These are phyloP conservation scores for Plasmodium blacklocki DNA, from an alignment of 169 alveolate species.

Conservation along the genomic window DNA sequence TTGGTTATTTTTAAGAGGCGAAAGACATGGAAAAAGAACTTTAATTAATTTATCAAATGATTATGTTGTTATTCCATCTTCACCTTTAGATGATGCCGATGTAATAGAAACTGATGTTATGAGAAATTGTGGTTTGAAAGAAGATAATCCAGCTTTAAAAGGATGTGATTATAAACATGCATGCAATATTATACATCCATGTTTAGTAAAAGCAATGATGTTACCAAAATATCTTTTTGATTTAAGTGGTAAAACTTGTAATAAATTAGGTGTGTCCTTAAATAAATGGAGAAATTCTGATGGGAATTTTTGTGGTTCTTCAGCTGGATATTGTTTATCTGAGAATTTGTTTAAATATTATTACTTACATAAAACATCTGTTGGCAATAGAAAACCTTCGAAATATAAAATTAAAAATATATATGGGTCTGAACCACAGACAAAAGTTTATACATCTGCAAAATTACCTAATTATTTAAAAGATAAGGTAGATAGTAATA, in stretches of 20 bases:
- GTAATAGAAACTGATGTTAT: slow-evolving; percentile 63
- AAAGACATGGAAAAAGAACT: slow-evolving; percentile 62
- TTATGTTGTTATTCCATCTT: slow-evolving; percentile 66
- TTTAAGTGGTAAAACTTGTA: slow-evolving; percentile 73
- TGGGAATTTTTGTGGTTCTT: slow-evolving; percentile 41
- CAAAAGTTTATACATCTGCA: slow-evolving; percentile 15
- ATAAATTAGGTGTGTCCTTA: slow-evolving; percentile 69
- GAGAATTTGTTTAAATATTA: slow-evolving; percentile 38
- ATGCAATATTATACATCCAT: slow-evolving; percentile 57
- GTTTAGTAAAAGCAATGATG: slow-evolving; percentile 69
- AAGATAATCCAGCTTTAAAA: slow-evolving; percentile 43
- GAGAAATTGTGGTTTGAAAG: slow-evolving; percentile 40
- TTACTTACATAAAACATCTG: slow-evolving; percentile 28
- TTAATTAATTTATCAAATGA: slow-evolving; percentile 62
- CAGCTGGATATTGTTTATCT: slow-evolving; percentile 48
- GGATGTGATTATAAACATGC: slow-evolving; percentile 53
- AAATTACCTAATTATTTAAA: slow-evolving; percentile 47
- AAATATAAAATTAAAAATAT: slow-evolving; percentile 67
- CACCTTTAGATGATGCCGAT: slow-evolving; percentile 28
- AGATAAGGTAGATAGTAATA: slow-evolving; percentile 17
- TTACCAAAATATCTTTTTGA: slow-evolving; percentile 64
- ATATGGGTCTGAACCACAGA: slow-evolving; percentile 74
- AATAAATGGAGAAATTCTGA: slow-evolving; percentile 48
- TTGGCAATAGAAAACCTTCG: slow-evolving; percentile 13
- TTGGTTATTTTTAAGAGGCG: slow-evolving; percentile 64